These are phyloP conservation scores for Hippophae rhamnoides DNA, from an alignment of 306 rosid species.

Conservation along the genomic window DNA sequence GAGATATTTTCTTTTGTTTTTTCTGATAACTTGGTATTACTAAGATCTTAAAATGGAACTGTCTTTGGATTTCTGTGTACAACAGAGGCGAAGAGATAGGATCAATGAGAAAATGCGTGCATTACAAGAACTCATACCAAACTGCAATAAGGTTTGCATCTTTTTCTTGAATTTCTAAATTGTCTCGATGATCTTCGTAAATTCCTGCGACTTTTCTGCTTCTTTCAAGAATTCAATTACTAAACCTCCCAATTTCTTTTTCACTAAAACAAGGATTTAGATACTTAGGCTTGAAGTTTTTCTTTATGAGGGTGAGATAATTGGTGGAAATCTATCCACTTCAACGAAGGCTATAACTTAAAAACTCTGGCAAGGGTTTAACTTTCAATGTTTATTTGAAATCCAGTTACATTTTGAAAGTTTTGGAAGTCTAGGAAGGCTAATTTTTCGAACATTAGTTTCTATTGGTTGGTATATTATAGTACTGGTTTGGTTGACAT, in stretches of 20 bases:
- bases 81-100: slow-evolving; percentile 75
- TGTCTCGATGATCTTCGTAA: neutral
- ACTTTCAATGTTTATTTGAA: slow-evolving; percentile 13
- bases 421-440: slow-evolving; percentile 9
- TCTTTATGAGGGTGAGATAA: slow-evolving; percentile 15
- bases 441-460: slow-evolving; percentile 6
- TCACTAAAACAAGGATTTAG: slow-evolving; percentile 13
- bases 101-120: slow-evolving; percentile 92
- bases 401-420: slow-evolving; percentile 5
- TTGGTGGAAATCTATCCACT: slow-evolving; percentile 5
- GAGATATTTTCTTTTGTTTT: neutral
- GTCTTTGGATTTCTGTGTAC: slow-evolving; percentile 11
- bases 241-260: neutral
- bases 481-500: slow-evolving; percentile 21
- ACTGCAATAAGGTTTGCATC: slow-evolving; percentile 67
- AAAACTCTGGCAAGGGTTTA: slow-evolving; percentile 2
- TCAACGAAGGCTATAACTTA: slow-evolving; percentile 8
- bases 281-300: slow-evolving; percentile 2
- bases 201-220: neutral
- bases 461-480: neutral
- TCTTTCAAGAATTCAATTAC: neutral
- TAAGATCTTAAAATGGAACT: slow-evolving; percentile 14
- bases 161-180: slow-evolving; percentile 8
- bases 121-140: slow-evolving; percentile 83
- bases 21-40: slow-evolving; percentile 16